phyloP scores from a whole-genome alignment of 2,329 filamentous ascomycete genomes.

The Magnaporthales sp. region DNA sequence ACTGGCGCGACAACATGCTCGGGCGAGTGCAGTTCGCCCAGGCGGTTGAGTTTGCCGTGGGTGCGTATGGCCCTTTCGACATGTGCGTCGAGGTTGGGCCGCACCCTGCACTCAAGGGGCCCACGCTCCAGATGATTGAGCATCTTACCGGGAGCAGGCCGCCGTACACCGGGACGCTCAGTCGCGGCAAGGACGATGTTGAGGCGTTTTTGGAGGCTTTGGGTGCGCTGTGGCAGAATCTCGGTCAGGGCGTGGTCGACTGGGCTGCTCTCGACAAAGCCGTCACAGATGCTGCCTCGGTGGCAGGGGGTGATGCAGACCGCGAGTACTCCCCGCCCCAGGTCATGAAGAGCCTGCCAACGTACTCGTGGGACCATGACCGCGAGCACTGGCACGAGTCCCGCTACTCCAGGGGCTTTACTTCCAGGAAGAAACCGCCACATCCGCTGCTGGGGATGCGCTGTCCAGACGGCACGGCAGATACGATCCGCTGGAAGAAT shows the following conservation, averaged over 20 bases:
- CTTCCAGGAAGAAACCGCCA: background rate
- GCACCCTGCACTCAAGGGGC: conserved; percentile 23
- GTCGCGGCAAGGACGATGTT: background rate
- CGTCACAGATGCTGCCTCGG: too few species aligned
- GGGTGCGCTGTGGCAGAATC: conserved; percentile 3
- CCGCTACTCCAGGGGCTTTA: conserved; percentile 1
- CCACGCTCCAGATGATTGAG: conserved; percentile 14
- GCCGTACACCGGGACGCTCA: background rate
- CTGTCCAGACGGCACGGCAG: conserved; percentile 8
- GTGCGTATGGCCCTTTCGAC: conserved; percentile 18
- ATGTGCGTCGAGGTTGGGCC: conserved; percentile 34
- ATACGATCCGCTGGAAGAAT: conserved; percentile 19
- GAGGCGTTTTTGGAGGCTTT: background rate
- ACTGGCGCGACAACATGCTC: conserved; percentile 39
- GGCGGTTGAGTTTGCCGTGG: conserved; percentile 22
- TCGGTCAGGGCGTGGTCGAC: conserved; percentile 14
- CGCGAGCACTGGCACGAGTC: conserved; percentile 8
- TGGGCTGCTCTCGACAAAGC: conserved; percentile 7
- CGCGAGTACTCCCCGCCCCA: too few species aligned
- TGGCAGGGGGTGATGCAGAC: too few species aligned
- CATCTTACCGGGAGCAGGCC: conserved; percentile 18
- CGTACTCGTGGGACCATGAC: conserved; percentile 7
- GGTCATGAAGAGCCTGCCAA: conserved; percentile 7
- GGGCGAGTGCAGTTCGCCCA: conserved; percentile 33
- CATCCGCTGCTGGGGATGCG: conserved; percentile 9